A percentile compares a stretch with the other conserved stretches of the same genome.
phyloP scores from a whole-genome alignment of 1,284 basidiomycete genomes.

The Hemileia vastatrix region DNA sequence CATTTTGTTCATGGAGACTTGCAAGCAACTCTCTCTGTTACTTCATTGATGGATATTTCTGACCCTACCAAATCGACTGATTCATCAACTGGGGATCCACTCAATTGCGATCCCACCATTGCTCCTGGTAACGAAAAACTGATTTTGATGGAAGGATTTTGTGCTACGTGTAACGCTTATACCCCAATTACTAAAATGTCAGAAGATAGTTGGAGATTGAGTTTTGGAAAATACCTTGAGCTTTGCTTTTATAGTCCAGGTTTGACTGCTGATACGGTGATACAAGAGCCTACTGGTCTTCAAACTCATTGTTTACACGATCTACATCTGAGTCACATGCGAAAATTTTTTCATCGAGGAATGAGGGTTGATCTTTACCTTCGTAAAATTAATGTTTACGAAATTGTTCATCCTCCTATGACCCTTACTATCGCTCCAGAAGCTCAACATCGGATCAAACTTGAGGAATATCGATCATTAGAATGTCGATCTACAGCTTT shows the following conservation, averaged over 20 bases:
- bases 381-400: slow-evolving; percentile 69
- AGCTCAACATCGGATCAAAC: slow-evolving; percentile 76
- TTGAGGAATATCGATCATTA: slow-evolving; percentile 70
- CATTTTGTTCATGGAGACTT: slow-evolving; percentile 18
- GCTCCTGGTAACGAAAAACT: slow-evolving; percentile 6
- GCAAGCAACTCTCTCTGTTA: slow-evolving; percentile 62
- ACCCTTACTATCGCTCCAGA: slow-evolving; percentile 74
- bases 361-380: slow-evolving; percentile 79
- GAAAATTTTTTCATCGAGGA: slow-evolving; percentile 67
- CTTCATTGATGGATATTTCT: slow-evolving; percentile 58
- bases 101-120: slow-evolving; percentile 46
- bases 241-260: slow-evolving; percentile 77
- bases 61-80: slow-evolving; percentile 53
- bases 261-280: slow-evolving; percentile 48
- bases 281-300: background rate
- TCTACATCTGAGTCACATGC: slow-evolving; percentile 82
- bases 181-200: slow-evolving; percentile 79
- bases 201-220: slow-evolving; percentile 65
- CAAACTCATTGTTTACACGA: slow-evolving; percentile 66
- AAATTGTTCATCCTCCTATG: slow-evolving; percentile 81
- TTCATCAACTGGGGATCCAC: slow-evolving; percentile 91
- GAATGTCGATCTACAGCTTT: slow-evolving; percentile 59
- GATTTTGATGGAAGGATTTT: slow-evolving; percentile 21
- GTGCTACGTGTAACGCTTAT: slow-evolving; percentile 15
- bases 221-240: slow-evolving; percentile 80